Conservation (phyloP, 129 eudicot species). For the Lonicera japonica region DNA sequence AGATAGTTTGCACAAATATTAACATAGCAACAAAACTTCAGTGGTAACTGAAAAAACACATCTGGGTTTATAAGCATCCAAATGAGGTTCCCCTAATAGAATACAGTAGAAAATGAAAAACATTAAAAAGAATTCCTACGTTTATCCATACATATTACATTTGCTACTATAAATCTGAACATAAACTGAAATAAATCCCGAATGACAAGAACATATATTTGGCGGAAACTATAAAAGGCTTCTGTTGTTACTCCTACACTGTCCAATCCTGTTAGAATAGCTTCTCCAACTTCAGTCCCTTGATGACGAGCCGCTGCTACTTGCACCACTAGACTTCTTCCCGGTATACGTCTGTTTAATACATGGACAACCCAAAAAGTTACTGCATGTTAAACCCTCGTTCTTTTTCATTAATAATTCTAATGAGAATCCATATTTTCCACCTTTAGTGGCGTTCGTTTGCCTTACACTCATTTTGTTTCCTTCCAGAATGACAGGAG, state of each 20-base stretch:
- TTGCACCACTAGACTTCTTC: conserved; percentile 36
- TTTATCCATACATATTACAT: conserved; percentile 11
- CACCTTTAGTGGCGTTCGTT: too few relatives aligned
- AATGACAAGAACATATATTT: conserved; percentile 2
- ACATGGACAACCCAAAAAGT: too few relatives aligned
- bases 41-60: background rate
- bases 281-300: conserved; percentile 27
- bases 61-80: conserved; percentile 4
- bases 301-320: conserved; percentile 29
- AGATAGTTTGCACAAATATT: too few relatives aligned
- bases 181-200: conserved; percentile 2
- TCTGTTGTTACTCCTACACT: conserved; percentile 27
- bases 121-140: background rate
- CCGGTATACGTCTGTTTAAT: conserved; percentile 44
- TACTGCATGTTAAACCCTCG: too few relatives aligned
- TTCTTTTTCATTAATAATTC: too few relatives aligned
- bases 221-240: background rate
- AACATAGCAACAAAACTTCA: too few relatives aligned
- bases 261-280: conserved; percentile 11
- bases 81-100: conserved; percentile 21
- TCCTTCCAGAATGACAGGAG: background rate
- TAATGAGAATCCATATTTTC: too few relatives aligned
- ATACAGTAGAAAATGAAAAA: conserved; percentile 8
- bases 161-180: conserved; percentile 6
- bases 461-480: background rate